phyloP scores from a whole-genome alignment of 2,329 filamentous ascomycete genomes.

The Trichoderma sp. region DNA sequence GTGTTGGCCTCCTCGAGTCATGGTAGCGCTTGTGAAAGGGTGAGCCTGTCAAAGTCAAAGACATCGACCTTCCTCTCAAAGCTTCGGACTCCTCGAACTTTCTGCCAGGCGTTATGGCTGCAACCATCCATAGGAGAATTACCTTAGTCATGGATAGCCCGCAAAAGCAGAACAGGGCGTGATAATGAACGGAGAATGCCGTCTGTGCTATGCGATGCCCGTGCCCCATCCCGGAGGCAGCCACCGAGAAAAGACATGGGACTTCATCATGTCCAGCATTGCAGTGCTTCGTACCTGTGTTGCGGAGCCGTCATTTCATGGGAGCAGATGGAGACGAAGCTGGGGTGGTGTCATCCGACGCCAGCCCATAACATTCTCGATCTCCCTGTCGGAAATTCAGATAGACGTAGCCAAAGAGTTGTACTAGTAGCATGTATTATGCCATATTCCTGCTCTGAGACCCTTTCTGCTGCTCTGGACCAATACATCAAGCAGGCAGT shows the following conservation, averaged over 20 bases:
- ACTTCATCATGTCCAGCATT: slow-evolving; percentile 7
- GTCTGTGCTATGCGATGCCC: neutral
- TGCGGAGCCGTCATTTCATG: neutral
- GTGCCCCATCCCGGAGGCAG: neutral
- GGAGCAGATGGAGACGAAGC: neutral
- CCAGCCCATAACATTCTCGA: slow-evolving; percentile 15
- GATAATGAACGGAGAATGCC: neutral
- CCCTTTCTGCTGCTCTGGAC: neutral
- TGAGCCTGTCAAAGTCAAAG: too few relatives aligned
- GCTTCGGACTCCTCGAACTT: neutral
- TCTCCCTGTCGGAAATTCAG: slow-evolving; percentile 7
- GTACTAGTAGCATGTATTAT: neutral
- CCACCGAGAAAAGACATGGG: neutral
- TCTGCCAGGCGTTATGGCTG: too few relatives aligned
- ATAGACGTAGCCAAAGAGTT: neutral
- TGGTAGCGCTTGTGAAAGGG: neutral
- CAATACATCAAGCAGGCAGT: neutral
- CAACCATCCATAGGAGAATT: neutral
- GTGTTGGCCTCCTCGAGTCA: neutral
- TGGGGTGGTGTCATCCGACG: slow-evolving; percentile 27
- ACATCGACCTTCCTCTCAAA: neutral
- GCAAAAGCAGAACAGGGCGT: neutral
- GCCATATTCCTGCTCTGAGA: neutral
- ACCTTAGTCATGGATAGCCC: too few relatives aligned
- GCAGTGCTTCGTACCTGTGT: neutral